Percentiles rank a stretch among this genome's conserved stretches.
Conservation (phyloP, 805 yeast genomes). For the Sugiyamaella americana region DNA sequence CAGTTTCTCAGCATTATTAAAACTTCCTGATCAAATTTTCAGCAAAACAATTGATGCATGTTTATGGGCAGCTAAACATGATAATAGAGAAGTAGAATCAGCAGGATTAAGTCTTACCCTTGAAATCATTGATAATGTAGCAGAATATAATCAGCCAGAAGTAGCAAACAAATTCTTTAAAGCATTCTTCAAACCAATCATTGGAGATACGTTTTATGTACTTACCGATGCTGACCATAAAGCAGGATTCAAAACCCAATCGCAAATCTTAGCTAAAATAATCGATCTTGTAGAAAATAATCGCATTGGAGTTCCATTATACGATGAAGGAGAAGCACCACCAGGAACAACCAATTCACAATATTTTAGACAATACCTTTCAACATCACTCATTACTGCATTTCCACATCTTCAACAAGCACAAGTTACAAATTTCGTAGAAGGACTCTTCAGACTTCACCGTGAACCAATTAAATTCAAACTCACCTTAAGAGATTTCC, state of each 20-base stretch:
- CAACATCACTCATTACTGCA: slow-evolving; percentile 76
- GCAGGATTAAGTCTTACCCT: slow-evolving; percentile 79
- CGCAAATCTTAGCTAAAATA: slow-evolving; percentile 75
- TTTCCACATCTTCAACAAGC: slow-evolving; percentile 84
- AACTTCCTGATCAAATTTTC: slow-evolving; percentile 88
- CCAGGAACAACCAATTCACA: slow-evolving; percentile 76
- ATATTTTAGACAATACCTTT: slow-evolving; percentile 74
- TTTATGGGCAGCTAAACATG: slow-evolving; percentile 97
- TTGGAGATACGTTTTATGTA: slow-evolving; percentile 88
- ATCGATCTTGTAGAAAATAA: slow-evolving; percentile 75
- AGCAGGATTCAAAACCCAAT: slow-evolving; percentile 87
- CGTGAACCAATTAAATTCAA: slow-evolving; percentile 70
- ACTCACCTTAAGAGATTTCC: slow-evolving; percentile 85
- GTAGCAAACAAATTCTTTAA: slow-evolving; percentile 83
- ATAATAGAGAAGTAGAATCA: slow-evolving; percentile 93
- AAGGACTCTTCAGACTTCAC: slow-evolving; percentile 63
- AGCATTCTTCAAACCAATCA: slow-evolving; percentile 80
- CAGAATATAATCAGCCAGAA: slow-evolving; percentile 51
- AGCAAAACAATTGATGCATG: slow-evolving; percentile 88
- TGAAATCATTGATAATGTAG: slow-evolving; percentile 81
- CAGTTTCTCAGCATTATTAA: slow-evolving; percentile 78
- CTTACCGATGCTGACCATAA: slow-evolving; percentile 96
- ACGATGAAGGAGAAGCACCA: slow-evolving; percentile 73
- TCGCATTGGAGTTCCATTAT: slow-evolving; percentile 70
- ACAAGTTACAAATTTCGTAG: slow-evolving; percentile 76